Conservation (phyloP, 768 basidiomycete species). For the Macrolepiota albuminosa region DNA sequence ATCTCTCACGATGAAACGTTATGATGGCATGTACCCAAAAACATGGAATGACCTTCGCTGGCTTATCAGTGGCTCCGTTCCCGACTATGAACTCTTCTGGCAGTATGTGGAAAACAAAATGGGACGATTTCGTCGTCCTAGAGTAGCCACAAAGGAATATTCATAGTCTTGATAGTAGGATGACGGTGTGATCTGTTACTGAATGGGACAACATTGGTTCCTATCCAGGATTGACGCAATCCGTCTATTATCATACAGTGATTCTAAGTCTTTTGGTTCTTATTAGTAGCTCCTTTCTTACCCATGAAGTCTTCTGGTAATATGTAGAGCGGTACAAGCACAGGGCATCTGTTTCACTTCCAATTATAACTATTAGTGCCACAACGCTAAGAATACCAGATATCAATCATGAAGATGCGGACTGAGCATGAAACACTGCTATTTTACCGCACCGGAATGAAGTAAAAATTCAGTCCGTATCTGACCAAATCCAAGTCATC, state of each 20-base stretch:
- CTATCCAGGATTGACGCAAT: no score
- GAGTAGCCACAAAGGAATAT: no score
- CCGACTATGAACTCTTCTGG: neutral
- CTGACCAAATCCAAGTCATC: neutral
- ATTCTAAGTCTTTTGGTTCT: no score
- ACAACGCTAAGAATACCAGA: neutral
- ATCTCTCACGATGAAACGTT: conserved; percentile 7
- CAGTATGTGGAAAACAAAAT: neutral
- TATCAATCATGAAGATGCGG: neutral
- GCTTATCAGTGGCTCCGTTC: neutral
- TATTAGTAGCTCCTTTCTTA: no score
- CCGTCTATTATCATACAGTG: no score
- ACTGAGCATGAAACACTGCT: neutral
- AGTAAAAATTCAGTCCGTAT: neutral
- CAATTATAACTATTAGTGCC: neutral
- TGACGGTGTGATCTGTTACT: no score
- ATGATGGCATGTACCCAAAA: neutral
- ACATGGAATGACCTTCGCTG: conserved; percentile 1
- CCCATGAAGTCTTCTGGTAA: no score
- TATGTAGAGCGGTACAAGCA: neutral
- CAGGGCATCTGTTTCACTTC: neutral
- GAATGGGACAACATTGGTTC: no score
- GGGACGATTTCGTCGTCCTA: neutral
- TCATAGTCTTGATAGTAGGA: no score
- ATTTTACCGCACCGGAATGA: neutral